phyloP scores from a whole-genome alignment of 768 basidiomycete genomes.

The Ramaria sp. region DNA sequence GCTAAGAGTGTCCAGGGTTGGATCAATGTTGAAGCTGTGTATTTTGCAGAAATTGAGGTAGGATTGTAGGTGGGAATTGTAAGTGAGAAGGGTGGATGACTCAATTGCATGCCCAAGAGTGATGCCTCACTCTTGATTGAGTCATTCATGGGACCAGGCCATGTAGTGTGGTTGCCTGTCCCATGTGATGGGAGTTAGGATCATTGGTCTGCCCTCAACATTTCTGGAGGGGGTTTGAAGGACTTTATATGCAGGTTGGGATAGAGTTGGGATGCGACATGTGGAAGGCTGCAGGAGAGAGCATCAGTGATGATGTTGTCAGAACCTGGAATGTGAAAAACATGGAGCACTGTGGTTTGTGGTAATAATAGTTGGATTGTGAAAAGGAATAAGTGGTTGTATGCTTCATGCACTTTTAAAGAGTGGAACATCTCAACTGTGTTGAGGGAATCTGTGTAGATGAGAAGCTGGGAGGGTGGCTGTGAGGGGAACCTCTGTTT shows the following conservation, averaged over 20 bases:
- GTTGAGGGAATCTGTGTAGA: conserved; percentile 18
- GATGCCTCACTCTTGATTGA: conserved; percentile 22
- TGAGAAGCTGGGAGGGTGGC: conserved; percentile 6
- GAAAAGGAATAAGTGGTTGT: not conserved
- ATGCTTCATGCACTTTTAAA: conserved; percentile 14
- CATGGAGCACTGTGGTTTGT: too few relatives aligned
- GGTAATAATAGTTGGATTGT: not conserved
- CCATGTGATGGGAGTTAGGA: not conserved
- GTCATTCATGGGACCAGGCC: conserved; percentile 24
- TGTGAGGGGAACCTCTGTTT: too few relatives aligned
- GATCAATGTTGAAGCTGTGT: too few relatives aligned
- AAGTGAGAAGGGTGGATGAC: conserved; percentile 14
- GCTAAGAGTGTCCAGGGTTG: conserved; percentile 29
- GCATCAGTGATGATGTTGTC: not conserved
- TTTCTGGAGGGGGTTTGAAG: not conserved
- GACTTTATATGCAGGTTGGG: not conserved
- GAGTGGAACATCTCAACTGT: too few relatives aligned
- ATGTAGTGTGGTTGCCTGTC: conserved; percentile 20
- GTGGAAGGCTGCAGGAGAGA: not conserved
- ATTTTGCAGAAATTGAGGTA: too few relatives aligned
- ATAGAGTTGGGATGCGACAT: not conserved
- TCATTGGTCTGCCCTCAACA: not conserved
- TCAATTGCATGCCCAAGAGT: conserved; percentile 24
- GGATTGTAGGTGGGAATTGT: too few relatives aligned
- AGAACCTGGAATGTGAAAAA: not conserved